Evolutionary conservation across 805 yeast species (phyloP).

Genomic region (Saturnispora sanitii): DNA sequence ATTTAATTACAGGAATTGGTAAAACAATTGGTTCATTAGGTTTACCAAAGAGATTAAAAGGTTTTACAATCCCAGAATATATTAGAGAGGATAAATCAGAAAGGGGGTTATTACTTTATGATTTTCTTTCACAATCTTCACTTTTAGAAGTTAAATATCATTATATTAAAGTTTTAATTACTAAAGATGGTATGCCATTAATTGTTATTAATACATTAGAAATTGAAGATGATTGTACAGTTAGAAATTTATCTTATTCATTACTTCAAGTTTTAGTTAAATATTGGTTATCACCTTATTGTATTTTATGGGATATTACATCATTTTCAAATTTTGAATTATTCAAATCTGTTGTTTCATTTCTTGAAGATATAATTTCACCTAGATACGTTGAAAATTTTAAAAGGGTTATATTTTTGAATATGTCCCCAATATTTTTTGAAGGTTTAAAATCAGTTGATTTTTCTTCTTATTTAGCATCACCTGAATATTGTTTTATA

Average conservation of each 20-base stretch:
- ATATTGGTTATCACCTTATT: constrained; percentile 61
- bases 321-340: constrained; percentile 29
- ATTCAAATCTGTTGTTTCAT: constrained; percentile 9
- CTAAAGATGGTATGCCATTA: constrained; percentile 65
- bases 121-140: constrained; percentile 63
- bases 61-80: constrained; percentile 46
- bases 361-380: constrained; percentile 33
- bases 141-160: constrained; percentile 40
- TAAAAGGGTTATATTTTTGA: constrained; percentile 41
- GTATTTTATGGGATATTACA: constrained; percentile 60
- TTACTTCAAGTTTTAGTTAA: constrained; percentile 56
- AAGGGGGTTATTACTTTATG: constrained; percentile 45
- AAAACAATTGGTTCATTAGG: constrained; percentile 40
- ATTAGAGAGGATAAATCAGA: constrained; percentile 39
- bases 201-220: constrained; percentile 39
- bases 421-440: constrained; percentile 31
- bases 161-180: constrained; percentile 53
- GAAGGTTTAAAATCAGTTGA: constrained; percentile 10
- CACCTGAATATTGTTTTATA: constrained; percentile 26
- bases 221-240: constrained; percentile 30
- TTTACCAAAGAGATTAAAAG: constrained; percentile 46
- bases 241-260: constrained; percentile 48
- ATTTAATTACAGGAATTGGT: constrained; percentile 37
- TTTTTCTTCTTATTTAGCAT: constrained; percentile 5
- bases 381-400: constrained; percentile 43